phyloP scores from a whole-genome alignment of 1,284 basidiomycete genomes.

The Blastosporella zonata region DNA sequence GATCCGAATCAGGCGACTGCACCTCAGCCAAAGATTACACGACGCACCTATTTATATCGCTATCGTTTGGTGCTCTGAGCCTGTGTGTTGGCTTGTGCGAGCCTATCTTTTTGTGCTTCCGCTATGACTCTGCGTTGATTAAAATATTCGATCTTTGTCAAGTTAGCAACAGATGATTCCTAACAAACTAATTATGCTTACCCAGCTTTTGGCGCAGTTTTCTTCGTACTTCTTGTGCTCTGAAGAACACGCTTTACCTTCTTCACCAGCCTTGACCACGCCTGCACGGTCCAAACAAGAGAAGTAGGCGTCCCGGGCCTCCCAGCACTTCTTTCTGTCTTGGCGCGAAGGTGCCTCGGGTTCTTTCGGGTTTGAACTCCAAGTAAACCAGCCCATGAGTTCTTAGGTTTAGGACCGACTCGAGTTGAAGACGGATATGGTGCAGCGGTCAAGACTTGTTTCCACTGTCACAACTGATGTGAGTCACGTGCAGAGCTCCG shows the following conservation, averaged over 20 bases:
- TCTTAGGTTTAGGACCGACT: not conserved
- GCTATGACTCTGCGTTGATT: slow-evolving; percentile 76
- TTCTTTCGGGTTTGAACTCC: slow-evolving; percentile 35
- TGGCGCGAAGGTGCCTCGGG: slow-evolving; percentile 44
- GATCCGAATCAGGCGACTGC: slow-evolving; percentile 3
- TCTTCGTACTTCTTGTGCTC: slow-evolving; percentile 55
- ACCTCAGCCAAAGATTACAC: slow-evolving; percentile 5
- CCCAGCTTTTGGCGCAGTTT: slow-evolving; percentile 82
- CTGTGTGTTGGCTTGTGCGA: slow-evolving; percentile 55
- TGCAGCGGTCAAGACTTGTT: not conserved
- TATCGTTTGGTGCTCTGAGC: slow-evolving; percentile 39
- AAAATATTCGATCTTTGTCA: slow-evolving; percentile 76
- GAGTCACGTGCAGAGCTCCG: too few relatives aligned
- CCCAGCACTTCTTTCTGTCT: slow-evolving; percentile 74
- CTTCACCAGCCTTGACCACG: slow-evolving; percentile 67
- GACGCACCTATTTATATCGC: slow-evolving; percentile 5
- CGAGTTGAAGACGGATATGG: not conserved
- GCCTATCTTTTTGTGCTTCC: slow-evolving; percentile 66
- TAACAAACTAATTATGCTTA: slow-evolving; percentile 34
- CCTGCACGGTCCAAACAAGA: slow-evolving; percentile 63
- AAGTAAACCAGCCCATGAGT: slow-evolving; percentile 38
- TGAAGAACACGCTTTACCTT: slow-evolving; percentile 52
- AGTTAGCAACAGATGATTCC: slow-evolving; percentile 3
- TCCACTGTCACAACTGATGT: too few relatives aligned
- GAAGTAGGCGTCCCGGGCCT: slow-evolving; percentile 73